Evolutionary conservation across 108 stramenopile species (phyloP).

Genomic region (Nitzschia inconspicua): DNA sequence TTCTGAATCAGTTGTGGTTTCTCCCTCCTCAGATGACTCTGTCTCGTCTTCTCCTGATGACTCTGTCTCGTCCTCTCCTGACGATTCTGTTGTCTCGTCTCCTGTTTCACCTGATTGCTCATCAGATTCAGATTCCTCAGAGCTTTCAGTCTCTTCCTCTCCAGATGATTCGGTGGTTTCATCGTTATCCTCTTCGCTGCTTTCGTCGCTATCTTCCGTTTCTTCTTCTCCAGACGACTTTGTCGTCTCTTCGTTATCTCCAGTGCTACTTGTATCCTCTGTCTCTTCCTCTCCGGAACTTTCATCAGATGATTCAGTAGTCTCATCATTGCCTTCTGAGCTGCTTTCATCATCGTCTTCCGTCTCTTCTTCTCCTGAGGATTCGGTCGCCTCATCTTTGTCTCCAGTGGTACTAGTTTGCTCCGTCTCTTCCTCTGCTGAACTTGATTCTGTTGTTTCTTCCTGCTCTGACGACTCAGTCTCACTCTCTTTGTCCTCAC

Average conservation of each 20-base stretch:
- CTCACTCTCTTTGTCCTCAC: constrained; percentile 1
- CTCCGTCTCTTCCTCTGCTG: constrained; percentile 13
- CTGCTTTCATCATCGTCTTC: neutral
- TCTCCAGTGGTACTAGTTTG: constrained; percentile 2
- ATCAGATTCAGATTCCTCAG: neutral
- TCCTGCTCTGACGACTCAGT: neutral
- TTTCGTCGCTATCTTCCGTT: neutral
- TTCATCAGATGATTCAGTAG: constrained; percentile 4
- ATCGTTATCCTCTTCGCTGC: neutral
- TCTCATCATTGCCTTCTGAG: constrained; percentile 9
- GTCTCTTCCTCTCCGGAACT: constrained; percentile 1
- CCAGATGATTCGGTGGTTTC: constrained; percentile 5
- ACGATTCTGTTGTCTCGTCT: neutral
- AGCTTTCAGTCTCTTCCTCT: constrained; percentile 6
- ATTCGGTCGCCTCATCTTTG: neutral
- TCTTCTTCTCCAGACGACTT: constrained; percentile 1
- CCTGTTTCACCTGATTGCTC: neutral
- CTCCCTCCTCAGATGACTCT: constrained; percentile 2
- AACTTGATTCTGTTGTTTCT: neutral
- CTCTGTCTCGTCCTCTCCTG: neutral
- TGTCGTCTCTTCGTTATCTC: neutral
- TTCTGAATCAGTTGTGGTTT: neutral
- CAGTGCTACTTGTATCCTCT: neutral
- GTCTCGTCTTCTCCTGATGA: neutral
- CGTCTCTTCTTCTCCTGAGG: constrained; percentile 3